These are phyloP conservation scores for Circinella minor DNA, from an alignment of 371 early-diverging fungal species.

Conservation along the genomic window DNA sequence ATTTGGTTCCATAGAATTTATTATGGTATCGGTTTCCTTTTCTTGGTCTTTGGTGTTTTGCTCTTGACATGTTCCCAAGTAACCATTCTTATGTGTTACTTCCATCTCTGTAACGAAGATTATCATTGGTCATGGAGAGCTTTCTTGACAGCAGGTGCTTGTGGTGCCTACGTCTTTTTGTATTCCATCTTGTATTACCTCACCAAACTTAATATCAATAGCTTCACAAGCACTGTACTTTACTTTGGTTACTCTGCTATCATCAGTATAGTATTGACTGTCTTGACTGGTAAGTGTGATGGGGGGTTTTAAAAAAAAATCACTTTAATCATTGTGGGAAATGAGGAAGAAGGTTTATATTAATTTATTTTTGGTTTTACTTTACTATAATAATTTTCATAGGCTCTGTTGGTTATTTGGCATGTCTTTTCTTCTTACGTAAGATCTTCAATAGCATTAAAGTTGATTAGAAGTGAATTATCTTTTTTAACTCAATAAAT, in stretches of 20 bases:
- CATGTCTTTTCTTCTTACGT: slow-evolving; percentile 77
- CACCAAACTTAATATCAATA: slow-evolving; percentile 72
- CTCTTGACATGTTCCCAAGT: slow-evolving; percentile 85
- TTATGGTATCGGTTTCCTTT: slow-evolving; percentile 88
- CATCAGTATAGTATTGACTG: slow-evolving; percentile 75
- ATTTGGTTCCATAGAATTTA: slow-evolving; percentile 92
- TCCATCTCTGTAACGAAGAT: slow-evolving; percentile 92
- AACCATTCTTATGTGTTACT: slow-evolving; percentile 87
- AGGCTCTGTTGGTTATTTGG: slow-evolving; percentile 79
- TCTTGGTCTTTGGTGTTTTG: slow-evolving; percentile 82
- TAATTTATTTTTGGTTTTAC: no score
- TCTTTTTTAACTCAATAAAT: not conserved
- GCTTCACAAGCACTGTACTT: slow-evolving; percentile 78
- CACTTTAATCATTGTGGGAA: not conserved
- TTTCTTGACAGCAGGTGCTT: slow-evolving; percentile 87
- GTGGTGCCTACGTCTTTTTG: slow-evolving; percentile 87
- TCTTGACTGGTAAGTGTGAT: slow-evolving; percentile 64
- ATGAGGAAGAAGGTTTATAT: no score
- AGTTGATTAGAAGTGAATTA: slow-evolving; percentile 60
- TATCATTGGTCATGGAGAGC: slow-evolving; percentile 97
- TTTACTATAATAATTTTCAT: slow-evolving; percentile 17
- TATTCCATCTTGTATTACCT: slow-evolving; percentile 85
- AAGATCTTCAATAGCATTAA: slow-evolving; percentile 87
- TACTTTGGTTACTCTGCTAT: slow-evolving; percentile 93
- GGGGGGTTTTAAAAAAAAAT: not conserved